phyloP scores from a whole-genome alignment of 2,329 filamentous ascomycete species.

The Myriosclerotinia curreyana region DNA sequence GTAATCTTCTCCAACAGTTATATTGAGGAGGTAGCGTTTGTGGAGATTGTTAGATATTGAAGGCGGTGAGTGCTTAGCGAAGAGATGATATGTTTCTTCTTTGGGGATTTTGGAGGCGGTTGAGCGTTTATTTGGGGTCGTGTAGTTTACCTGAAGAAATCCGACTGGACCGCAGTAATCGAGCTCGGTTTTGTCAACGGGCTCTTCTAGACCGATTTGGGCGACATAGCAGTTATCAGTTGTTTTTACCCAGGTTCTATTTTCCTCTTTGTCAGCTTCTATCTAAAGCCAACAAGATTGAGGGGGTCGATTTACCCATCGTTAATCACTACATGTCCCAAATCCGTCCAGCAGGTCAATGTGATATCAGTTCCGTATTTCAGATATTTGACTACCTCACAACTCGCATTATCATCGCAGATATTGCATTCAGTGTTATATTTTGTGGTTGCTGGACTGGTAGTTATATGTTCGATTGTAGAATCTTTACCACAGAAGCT shows the following conservation, averaged over 20 bases:
- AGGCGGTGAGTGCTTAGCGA: slow-evolving; percentile 1
- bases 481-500: slow-evolving; percentile 26
- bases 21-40: slow-evolving; percentile 25
- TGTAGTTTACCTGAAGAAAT: slow-evolving; percentile 29
- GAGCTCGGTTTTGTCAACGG: slow-evolving; percentile 24
- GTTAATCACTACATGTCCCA: slow-evolving; percentile 23
- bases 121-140: not conserved
- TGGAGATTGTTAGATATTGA: not conserved
- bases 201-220: slow-evolving; percentile 24
- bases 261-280: slow-evolving; percentile 10
- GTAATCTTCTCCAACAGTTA: slow-evolving; percentile 30
- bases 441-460: slow-evolving; percentile 22
- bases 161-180: slow-evolving; percentile 31
- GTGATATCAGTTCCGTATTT: slow-evolving; percentile 25
- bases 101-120: not conserved
- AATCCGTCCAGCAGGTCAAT: slow-evolving; percentile 28
- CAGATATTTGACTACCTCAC: slow-evolving; percentile 25
- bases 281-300: not conserved
- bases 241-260: slow-evolving; percentile 29
- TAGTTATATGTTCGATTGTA: slow-evolving; percentile 26
- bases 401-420: slow-evolving; percentile 26
- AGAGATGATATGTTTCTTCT: not conserved
- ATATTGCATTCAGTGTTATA: slow-evolving; percentile 31
- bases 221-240: slow-evolving; percentile 29
- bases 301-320: slow-evolving; percentile 22